Evolutionary conservation across 164 flowering plant species (phyloP).

Genomic region (Cinnamomum micranthum): DNA sequence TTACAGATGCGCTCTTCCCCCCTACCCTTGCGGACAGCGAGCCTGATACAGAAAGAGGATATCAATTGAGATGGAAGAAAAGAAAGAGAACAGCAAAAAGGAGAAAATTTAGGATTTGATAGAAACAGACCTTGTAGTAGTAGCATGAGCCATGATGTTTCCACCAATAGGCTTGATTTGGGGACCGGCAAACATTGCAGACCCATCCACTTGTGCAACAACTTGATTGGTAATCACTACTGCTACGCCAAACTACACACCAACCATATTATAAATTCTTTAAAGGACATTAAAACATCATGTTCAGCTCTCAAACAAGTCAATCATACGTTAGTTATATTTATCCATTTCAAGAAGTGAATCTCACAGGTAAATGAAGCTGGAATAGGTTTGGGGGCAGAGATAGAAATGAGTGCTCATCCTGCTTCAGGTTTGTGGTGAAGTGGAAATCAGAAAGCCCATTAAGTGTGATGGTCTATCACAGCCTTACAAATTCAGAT

Average conservation of each 20-base stretch:
- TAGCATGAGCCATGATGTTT: conserved; percentile 98
- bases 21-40: conserved; percentile 85
- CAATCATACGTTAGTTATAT: neutral
- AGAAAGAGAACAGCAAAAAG: neutral
- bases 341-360: neutral
- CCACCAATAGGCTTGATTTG: conserved; percentile 97
- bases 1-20: conserved; percentile 95
- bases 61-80: neutral
- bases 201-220: conserved; percentile 95
- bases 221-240: conserved; percentile 99
- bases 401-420: neutral
- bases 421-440: no score
- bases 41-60: conserved; percentile 32
- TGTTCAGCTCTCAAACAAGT: neutral
- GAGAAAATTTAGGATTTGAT: conserved; percentile 1
- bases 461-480: no score
- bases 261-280: neutral
- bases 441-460: no score
- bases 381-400: neutral
- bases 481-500: no score
- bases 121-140: conserved; percentile 77
- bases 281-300: neutral
- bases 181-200: conserved; percentile 91
- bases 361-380: neutral
- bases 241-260: conserved; percentile 82